Conservation (phyloP, 2,329 filamentous ascomycete genomes). For the Penicillium sp. region DNA sequence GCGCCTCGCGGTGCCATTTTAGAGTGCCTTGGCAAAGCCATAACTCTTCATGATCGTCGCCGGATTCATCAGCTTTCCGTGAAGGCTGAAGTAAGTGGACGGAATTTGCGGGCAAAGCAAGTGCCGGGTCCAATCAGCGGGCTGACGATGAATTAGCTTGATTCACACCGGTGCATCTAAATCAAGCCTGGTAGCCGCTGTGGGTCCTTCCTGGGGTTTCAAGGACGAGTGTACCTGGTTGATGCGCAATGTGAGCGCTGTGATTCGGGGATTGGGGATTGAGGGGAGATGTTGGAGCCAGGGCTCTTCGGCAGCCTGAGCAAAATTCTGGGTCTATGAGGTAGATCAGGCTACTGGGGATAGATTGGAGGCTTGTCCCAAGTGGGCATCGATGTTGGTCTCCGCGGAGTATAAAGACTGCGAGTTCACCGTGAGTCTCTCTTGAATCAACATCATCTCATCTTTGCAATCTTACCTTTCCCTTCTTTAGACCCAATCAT, state of each 20-base stretch:
- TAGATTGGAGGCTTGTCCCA: no score
- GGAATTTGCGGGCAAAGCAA: neutral
- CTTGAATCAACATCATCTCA: neutral
- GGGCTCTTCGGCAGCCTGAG: no score
- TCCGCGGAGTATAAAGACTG: neutral
- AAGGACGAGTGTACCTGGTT: neutral
- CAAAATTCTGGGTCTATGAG: no score
- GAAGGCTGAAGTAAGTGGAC: neutral
- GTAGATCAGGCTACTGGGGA: no score
- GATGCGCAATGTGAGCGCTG: neutral
- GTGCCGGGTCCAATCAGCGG: constrained; percentile 4
- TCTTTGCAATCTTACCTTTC: neutral
- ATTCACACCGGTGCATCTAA: neutral
- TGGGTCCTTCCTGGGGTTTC: neutral
- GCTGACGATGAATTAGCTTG: neutral
- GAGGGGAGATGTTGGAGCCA: no score
- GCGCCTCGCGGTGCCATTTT: neutral
- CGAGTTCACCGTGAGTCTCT: neutral
- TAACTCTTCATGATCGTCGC: neutral
- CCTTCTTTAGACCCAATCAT: neutral
- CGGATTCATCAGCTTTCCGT: neutral
- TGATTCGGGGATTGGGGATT: neutral
- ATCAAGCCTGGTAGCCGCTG: neutral
- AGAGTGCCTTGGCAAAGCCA: constrained; percentile 1
- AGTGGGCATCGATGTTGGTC: no score